Base-by-base conservation (phyloP, 306 rosid species). In the Prunus armeniaca region DNA sequence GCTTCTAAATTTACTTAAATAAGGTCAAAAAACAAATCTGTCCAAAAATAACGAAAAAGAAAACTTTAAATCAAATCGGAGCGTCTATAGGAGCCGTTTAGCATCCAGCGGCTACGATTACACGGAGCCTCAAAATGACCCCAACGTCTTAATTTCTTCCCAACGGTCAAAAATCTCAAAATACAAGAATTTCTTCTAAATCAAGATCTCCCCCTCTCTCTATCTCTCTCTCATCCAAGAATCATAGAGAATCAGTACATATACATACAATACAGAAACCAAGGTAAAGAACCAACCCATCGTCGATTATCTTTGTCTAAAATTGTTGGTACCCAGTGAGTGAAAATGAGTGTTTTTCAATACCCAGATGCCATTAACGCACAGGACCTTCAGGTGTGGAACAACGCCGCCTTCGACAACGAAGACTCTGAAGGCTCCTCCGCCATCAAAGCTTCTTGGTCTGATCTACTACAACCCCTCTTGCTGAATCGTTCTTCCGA, bases 81-180 rank as follows among this genome's bases (percentile, higher is more conserved):
- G 92, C 92, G 90, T 84, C 82, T 78, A n/a, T 38, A 9, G 67
- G 80, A 78, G 85, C 88, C 84, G 89, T 87, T 86, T 74, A 12
- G 12, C 67, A 88, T 84, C 87, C 64, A 67, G 80, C 88, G 88
- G 92, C 80, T 55, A 2, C n/a, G 41, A 72, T 65, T 20, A 50
- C 76, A 55, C 76, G 19, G 46, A 74, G 74, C 77, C 73, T 58
- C 14, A 65, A 68, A 60, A 27, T 56, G 10, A 25, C 46, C 78
- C 50, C 71, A 89, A 83, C 89, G 85, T 65, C 88, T 81, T 34
- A 70, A 13, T 28, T 73, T 61, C 62, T 24, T 69, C 62, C 81
- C 75, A 89, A 89, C 93, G 93, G 93, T 89, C 93, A 83, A 72
- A 86, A 79, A 77, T 70, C 83, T 73, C 82, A 77, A 79, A 83